Percentiles rank a stretch among this genome's conserved stretches.
Evolutionary conservation across 1,284 basidiomycete genomes (phyloP).

Genomic region (Coriolopsis trogii): DNA sequence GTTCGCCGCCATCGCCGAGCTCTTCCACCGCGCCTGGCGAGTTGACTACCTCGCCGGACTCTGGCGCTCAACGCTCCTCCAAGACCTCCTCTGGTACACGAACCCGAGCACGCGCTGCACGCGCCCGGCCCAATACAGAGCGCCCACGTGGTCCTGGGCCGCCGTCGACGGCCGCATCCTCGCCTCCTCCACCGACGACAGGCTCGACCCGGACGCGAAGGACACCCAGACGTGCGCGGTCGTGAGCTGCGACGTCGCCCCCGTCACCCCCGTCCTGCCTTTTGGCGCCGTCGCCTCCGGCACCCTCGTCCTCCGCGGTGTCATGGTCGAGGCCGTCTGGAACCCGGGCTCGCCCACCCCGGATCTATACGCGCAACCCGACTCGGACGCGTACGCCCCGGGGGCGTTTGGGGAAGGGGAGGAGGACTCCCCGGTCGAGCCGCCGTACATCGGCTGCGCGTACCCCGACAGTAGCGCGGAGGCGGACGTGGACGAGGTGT

Average conservation of each 20-base stretch:
- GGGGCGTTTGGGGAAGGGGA: no score
- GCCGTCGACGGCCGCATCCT: constrained; percentile 15
- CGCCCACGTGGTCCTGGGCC: constrained; percentile 23
- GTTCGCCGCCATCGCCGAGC: constrained; percentile 17
- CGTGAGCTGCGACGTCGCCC: constrained; percentile 2
- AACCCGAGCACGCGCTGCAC: constrained; percentile 1
- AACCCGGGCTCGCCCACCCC: constrained; percentile 12
- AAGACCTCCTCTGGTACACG: constrained; percentile 20
- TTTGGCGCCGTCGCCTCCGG: constrained; percentile 12
- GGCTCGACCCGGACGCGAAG: constrained; percentile 2
- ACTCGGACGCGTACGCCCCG: background rate
- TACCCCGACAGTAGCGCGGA: constrained; percentile 13
- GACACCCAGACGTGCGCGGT: constrained; percentile 7
- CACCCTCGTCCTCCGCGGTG: constrained; percentile 1
- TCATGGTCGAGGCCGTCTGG: constrained; percentile 12
- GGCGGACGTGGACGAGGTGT: constrained; percentile 12
- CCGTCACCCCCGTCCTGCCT: constrained; percentile 5
- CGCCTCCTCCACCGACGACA: constrained; percentile 11
- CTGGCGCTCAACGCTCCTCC: constrained; percentile 13
- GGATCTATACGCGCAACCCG: constrained; percentile 5
- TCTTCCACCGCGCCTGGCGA: constrained; percentile 12
- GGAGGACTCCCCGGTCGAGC: background rate
- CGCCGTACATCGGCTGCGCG: constrained; percentile 11
- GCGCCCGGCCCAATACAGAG: constrained; percentile 1
- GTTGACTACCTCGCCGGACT: constrained; percentile 21